Evolutionary conservation across 1,139 yeast genomes (phyloP).

Genomic region (Kazachstania sp.): DNA sequence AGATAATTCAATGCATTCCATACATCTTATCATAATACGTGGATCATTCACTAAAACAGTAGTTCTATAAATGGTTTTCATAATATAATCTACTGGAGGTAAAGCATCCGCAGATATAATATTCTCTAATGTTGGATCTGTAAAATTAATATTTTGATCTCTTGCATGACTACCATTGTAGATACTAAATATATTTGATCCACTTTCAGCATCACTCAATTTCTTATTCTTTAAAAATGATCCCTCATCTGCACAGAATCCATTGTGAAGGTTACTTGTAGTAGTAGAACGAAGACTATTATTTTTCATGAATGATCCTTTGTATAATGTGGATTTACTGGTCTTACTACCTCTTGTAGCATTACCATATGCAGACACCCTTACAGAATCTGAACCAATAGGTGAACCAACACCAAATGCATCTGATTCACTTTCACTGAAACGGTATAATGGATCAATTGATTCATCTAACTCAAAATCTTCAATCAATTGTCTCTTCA

Average conservation of each 20-base stretch:
- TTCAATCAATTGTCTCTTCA: slow-evolving; percentile 19
- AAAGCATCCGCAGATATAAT: slow-evolving; percentile 46
- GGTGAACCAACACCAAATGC: neutral
- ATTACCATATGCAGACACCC: neutral
- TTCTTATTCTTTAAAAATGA: neutral
- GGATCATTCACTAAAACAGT: slow-evolving; percentile 55
- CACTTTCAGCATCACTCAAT: neutral
- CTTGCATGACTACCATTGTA: neutral
- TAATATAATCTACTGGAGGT: slow-evolving; percentile 45
- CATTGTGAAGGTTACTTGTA: neutral
- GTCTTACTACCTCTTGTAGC: neutral
- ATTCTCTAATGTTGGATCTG: slow-evolving; percentile 40
- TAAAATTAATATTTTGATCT: slow-evolving; percentile 4
- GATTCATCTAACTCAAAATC: slow-evolving; percentile 24
- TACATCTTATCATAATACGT: slow-evolving; percentile 53
- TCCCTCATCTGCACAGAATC: neutral
- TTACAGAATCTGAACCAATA: neutral
- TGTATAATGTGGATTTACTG: neutral
- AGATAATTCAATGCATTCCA: slow-evolving; percentile 53
- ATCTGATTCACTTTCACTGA: slow-evolving; percentile 6
- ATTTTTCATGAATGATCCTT: neutral
- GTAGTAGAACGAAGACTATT: neutral
- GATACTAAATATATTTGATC: neutral
- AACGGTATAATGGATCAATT: slow-evolving; percentile 24
- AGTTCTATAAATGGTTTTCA: slow-evolving; percentile 52